Evolutionary conservation across 495 filamentous ascomycete species (phyloP), one percentile per base, ranked within the genome.

Genomic region (Podospora pseudoanserina): DNA sequence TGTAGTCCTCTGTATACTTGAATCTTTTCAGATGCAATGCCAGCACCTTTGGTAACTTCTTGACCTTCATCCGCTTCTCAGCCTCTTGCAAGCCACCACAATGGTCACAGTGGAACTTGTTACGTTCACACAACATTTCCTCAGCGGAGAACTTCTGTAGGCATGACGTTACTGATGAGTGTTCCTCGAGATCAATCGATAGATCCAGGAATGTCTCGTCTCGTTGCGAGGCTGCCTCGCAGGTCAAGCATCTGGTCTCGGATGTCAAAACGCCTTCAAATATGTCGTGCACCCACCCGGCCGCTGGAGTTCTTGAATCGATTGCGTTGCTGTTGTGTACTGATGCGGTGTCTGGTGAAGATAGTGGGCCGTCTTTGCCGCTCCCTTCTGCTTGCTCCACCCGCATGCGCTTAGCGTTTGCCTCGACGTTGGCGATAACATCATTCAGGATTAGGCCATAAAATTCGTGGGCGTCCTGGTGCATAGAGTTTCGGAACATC

Each of bases 61-160:
- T 99, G 69, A 99, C 93, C 83, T 99, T 99, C 95, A 99, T 99
- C 16, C 95, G 86, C 82, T 99, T 99, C 75, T 98, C 95, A 0
- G 95, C 95, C 79, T 99, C 95, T 79, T 99, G 96, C 23, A 99
- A 81, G 4, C 96, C 96, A 60, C 96, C 95, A 70, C 95, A 99
- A 70, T 92, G 92, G 75, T 99, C 95, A 77, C 95, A 99, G 75
- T 98, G 95, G 71, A 99, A 99, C 72, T 99, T 94, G 81, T 99
- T 99, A 66, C 92, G 86, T 79, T 99, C 95, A 74, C 95, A 98
- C 66, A 99, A 88, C 96, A 97, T 97, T 79, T 99, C 95, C 71
- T 97, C 95, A 44, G 93, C 93, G 0, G 95, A 99, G 75, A 99
- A 99, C 68, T 96, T 97, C 39, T 91, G 86, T 64, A 99, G 81